Conservation (phyloP, 257 asterid species). For the Jasminum sambac region DNA sequence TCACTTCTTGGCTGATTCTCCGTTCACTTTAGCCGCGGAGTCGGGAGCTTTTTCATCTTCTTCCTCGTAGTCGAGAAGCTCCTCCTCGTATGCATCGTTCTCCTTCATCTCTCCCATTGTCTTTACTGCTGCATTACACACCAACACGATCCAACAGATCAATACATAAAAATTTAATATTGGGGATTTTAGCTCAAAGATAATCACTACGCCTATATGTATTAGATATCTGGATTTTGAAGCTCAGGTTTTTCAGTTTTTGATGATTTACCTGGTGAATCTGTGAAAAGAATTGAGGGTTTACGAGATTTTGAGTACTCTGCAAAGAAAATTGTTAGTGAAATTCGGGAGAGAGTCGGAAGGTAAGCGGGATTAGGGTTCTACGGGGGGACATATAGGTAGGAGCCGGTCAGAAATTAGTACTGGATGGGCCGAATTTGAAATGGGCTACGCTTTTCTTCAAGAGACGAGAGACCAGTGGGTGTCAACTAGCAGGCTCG, state of each 20-base stretch:
- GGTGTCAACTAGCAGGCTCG: no score
- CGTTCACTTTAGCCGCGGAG: conserved; percentile 21
- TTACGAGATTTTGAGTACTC: not conserved
- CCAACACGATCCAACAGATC: not conserved
- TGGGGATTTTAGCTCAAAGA: not conserved
- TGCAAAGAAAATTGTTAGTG: conserved; percentile 3
- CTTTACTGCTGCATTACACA: not conserved
- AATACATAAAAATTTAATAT: not conserved
- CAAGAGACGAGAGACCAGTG: no score
- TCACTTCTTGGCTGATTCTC: conserved; percentile 7
- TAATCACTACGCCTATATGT: not conserved
- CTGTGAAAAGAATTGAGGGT: not conserved
- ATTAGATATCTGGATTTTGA: not conserved
- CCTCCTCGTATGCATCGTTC: conserved; percentile 85
- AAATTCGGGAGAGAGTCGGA: not conserved
- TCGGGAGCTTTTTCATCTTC: conserved; percentile 74
- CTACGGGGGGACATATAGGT: not conserved
- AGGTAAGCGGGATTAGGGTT: not conserved
- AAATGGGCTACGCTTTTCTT: not conserved
- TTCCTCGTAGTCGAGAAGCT: conserved; percentile 93
- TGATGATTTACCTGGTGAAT: not conserved
- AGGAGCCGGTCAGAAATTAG: not conserved
- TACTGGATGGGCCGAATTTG: not conserved
- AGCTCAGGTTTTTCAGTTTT: not conserved
- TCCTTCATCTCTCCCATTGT: conserved; percentile 80